Percentiles rank a stretch among this genome's conserved stretches.
Conservation (phyloP, 805 yeast species). For the Brettanomyces bruxellensis region DNA sequence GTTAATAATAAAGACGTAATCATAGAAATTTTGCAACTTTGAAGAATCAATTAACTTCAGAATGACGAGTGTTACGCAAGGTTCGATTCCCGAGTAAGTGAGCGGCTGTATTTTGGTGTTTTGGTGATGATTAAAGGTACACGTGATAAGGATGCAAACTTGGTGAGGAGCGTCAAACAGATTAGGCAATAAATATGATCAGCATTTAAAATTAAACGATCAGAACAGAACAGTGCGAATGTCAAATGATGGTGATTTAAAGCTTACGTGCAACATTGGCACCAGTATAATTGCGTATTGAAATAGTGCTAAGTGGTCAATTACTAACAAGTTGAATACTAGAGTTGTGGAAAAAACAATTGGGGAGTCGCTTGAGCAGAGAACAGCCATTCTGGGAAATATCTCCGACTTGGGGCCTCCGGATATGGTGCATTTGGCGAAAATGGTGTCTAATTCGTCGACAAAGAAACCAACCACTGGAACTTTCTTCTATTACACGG, state of each 20-base stretch:
- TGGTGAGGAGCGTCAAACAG: no score
- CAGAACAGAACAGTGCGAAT: no score
- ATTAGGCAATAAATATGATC: no score
- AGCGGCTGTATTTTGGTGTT: no score
- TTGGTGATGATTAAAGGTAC: no score
- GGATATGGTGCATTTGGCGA: conserved; percentile 46
- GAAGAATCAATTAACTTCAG: background rate
- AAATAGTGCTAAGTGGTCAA: conserved; percentile 8
- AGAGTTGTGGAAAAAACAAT: conserved; percentile 45
- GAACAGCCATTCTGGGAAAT: conserved; percentile 49
- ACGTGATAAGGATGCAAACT: no score
- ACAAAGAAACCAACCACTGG: conserved; percentile 34
- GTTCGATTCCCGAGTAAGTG: conserved; percentile 56
- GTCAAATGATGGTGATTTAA: no score
- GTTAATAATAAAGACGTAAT: no score
- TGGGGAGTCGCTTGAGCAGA: conserved; percentile 48
- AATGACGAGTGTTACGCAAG: conserved; percentile 38
- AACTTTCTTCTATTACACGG: conserved; percentile 65
- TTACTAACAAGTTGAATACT: background rate
- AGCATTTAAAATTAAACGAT: no score
- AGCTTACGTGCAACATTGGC: no score
- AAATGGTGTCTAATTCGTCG: conserved; percentile 16
- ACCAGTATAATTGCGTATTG: no score
- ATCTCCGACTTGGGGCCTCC: conserved; percentile 69
- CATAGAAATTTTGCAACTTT: no score